These are phyloP conservation scores for Rosa lucieae DNA, from an alignment of 306 rosid genomes.

Conservation along the genomic window DNA sequence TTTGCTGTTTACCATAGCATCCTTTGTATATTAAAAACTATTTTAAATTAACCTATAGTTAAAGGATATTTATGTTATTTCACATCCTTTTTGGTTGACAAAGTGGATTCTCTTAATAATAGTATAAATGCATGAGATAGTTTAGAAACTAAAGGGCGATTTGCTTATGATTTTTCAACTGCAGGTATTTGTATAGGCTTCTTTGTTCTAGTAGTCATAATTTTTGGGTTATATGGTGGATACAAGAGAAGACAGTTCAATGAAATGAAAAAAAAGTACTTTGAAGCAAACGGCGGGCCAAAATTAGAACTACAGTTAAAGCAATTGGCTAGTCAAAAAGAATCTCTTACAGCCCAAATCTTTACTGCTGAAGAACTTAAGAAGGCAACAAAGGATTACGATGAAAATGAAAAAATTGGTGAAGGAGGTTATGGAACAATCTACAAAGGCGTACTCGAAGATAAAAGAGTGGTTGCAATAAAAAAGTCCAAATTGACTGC, in stretches of 20 bases:
- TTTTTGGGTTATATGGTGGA: neutral
- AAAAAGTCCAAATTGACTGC: neutral
- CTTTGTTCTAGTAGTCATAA: neutral
- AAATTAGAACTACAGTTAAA: neutral
- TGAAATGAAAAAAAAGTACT: too few relatives aligned
- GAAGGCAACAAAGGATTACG: neutral
- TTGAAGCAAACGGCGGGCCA: too few relatives aligned
- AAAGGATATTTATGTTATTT: too few relatives aligned
- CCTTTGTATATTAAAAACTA: too few relatives aligned
- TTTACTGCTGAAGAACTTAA: constrained; percentile 11
- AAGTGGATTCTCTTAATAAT: too few relatives aligned
- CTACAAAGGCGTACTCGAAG: neutral
- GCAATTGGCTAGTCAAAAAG: neutral
- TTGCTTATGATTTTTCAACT: neutral
- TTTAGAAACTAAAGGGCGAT: too few relatives aligned
- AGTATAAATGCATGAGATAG: too few relatives aligned
- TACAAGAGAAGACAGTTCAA: constrained; percentile 7
- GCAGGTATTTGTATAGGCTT: constrained; percentile 18
- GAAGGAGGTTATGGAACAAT: neutral
- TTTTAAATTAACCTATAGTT: too few relatives aligned
- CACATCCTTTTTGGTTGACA: too few relatives aligned
- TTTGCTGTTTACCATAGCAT: too few relatives aligned
- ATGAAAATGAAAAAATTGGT: neutral
- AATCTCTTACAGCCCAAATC: neutral
- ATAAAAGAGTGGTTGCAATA: neutral